Evolutionary conservation across 176 grass and related monocot genomes (phyloP).

Genomic region (Eragrostis curvula): DNA sequence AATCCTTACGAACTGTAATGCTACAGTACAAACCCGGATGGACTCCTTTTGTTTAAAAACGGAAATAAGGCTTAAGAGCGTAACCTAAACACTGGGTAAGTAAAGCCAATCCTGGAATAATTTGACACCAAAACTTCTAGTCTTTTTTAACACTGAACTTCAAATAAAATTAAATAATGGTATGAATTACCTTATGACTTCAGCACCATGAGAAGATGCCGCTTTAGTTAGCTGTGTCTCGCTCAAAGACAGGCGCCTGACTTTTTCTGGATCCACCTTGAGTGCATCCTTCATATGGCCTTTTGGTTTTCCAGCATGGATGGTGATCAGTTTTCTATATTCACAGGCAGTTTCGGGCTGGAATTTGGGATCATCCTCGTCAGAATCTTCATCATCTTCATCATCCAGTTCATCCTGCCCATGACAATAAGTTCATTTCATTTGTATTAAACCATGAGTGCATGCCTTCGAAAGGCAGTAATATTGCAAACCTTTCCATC

Average conservation of each 20-base stretch:
- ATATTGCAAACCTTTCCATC: constrained; percentile 65
- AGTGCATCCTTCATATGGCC: constrained; percentile 73
- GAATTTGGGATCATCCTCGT: constrained; percentile 67
- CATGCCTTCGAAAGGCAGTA: constrained; percentile 8
- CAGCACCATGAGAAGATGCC: constrained; percentile 60
- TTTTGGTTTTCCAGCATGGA: constrained; percentile 97
- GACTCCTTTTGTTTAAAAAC: no score
- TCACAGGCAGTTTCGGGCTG: constrained; percentile 54
- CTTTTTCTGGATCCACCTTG: constrained; percentile 62
- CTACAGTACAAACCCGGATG: no score
- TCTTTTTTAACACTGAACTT: no score
- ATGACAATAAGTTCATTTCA: constrained; percentile 32
- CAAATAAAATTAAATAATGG: constrained; percentile 14
- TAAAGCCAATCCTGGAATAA: no score
- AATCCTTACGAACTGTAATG: no score
- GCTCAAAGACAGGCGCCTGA: constrained; percentile 78
- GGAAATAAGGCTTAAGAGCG: no score
- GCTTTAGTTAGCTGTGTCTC: constrained; percentile 80
- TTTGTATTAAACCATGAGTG: constrained; percentile 18
- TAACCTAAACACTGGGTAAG: no score
- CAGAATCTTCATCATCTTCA: constrained; percentile 62
- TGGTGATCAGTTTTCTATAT: constrained; percentile 80
- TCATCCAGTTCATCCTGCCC: constrained; percentile 61
- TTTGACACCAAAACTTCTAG: no score
- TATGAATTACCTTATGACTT: constrained; percentile 78